These are phyloP conservation scores for Deinandra increscens DNA, from an alignment of 129 eudicot genomes.

Conservation along the genomic window DNA sequence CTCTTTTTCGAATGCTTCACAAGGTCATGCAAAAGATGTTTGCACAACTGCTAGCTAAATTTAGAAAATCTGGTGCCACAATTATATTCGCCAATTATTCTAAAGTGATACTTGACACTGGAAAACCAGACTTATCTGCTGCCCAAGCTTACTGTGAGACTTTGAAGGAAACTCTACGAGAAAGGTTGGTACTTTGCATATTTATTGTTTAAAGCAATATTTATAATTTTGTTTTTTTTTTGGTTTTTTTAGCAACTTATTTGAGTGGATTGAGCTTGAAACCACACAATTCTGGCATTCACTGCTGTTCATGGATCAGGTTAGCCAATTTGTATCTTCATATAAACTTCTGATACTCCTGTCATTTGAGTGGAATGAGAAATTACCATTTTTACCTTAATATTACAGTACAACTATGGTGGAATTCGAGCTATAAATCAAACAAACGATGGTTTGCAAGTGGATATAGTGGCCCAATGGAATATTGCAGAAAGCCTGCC, in stretches of 20 bases:
- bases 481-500: conserved; percentile 79
- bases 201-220: background rate
- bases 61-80: conserved; percentile 87
- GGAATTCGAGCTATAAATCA: conserved; percentile 70
- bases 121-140: conserved; percentile 78
- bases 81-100: conserved; percentile 77
- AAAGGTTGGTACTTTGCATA: conserved; percentile 49
- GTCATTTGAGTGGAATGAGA: background rate
- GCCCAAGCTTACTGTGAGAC: conserved; percentile 93
- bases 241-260: conserved; percentile 56
- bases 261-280: conserved; percentile 97
- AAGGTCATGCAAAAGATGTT: conserved; percentile 95
- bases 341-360: background rate
- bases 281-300: conserved; percentile 93
- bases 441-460: conserved; percentile 41
- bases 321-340: conserved; percentile 23
- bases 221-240: conserved; percentile 9
- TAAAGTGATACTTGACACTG: conserved; percentile 82
- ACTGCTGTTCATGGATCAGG: conserved; percentile 97
- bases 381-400: conserved; percentile 1
- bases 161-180: conserved; percentile 64
- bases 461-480: conserved; percentile 83
- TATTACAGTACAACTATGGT: conserved; percentile 83
- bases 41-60: conserved; percentile 78
- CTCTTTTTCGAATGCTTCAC: conserved; percentile 91